Evolutionary conservation across 192 early-diverging fungal genomes (phyloP).

Genomic region (Glomus cerebriforme): DNA sequence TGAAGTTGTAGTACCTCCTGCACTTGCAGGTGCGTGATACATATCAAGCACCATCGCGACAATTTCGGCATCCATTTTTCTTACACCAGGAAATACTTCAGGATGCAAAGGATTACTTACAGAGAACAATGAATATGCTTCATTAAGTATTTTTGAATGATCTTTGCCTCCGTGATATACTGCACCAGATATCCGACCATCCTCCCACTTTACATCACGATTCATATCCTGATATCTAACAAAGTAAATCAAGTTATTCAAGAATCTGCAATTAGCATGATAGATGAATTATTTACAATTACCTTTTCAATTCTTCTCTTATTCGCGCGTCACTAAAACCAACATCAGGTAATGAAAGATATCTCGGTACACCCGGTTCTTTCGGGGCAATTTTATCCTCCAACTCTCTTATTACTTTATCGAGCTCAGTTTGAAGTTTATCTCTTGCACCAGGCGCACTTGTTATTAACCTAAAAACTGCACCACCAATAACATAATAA

Average conservation of each 20-base stretch:
- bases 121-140: slow-evolving; percentile 83
- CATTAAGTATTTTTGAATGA: slow-evolving; percentile 68
- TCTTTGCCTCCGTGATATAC: slow-evolving; percentile 93
- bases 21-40: slow-evolving; percentile 74
- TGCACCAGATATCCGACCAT: slow-evolving; percentile 84
- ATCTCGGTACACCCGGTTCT: slow-evolving; percentile 63
- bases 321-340: slow-evolving; percentile 68
- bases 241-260: slow-evolving; percentile 34
- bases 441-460: slow-evolving; percentile 56
- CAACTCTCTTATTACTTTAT: slow-evolving; percentile 77
- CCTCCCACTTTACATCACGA: slow-evolving; percentile 71
- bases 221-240: slow-evolving; percentile 59
- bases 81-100: slow-evolving; percentile 91
- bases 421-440: slow-evolving; percentile 74
- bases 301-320: slow-evolving; percentile 63
- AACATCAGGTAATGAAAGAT: slow-evolving; percentile 62
- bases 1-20: slow-evolving; percentile 87
- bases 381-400: slow-evolving; percentile 73
- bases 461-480: slow-evolving; percentile 13
- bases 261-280: slow-evolving; percentile 33
- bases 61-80: slow-evolving; percentile 94
- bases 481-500: background rate
- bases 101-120: slow-evolving; percentile 92
- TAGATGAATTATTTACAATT: slow-evolving; percentile 8
- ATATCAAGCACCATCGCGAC: slow-evolving; percentile 89